Evolutionary conservation across 176 grass and related monocot species (phyloP).

Genomic region (Paspalum notatum): DNA sequence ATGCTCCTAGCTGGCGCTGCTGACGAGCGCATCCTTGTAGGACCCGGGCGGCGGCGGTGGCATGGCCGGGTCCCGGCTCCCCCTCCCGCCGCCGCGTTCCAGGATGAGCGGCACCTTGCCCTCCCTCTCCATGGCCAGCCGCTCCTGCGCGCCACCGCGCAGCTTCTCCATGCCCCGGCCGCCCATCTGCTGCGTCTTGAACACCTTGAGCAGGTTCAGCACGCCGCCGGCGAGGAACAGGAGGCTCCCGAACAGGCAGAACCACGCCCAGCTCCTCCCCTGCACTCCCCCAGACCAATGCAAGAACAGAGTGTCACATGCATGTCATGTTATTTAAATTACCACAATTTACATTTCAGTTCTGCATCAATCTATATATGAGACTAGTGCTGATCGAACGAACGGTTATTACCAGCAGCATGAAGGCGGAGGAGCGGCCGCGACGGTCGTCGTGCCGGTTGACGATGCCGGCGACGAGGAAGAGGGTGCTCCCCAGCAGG

Average conservation of each 20-base stretch:
- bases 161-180: slow-evolving; percentile 76
- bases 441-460: slow-evolving; percentile 44
- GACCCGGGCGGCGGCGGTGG: slow-evolving; percentile 28
- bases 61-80: not conserved
- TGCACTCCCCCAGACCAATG: slow-evolving; percentile 25
- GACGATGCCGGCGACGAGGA: slow-evolving; percentile 58
- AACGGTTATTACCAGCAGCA: slow-evolving; percentile 43
- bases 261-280: slow-evolving; percentile 69
- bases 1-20: slow-evolving; percentile 43
- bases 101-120: slow-evolving; percentile 83
- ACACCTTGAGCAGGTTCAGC: slow-evolving; percentile 86
- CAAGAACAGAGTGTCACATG: not conserved
- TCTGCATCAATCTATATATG: not conserved
- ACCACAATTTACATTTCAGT: not conserved
- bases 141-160: slow-evolving; percentile 63
- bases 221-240: slow-evolving; percentile 63
- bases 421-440: slow-evolving; percentile 5
- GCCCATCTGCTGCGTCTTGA: slow-evolving; percentile 87
- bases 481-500: slow-evolving; percentile 77
- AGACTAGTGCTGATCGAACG: not conserved
- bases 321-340: not conserved
- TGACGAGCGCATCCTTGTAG: slow-evolving; percentile 75
- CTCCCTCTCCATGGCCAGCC: slow-evolving; percentile 57
- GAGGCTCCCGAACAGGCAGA: slow-evolving; percentile 61
- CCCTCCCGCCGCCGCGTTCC: slow-evolving; percentile 43